Conservation (phyloP, 805 yeast genomes). For the Starmerella khaoyaiensis region DNA sequence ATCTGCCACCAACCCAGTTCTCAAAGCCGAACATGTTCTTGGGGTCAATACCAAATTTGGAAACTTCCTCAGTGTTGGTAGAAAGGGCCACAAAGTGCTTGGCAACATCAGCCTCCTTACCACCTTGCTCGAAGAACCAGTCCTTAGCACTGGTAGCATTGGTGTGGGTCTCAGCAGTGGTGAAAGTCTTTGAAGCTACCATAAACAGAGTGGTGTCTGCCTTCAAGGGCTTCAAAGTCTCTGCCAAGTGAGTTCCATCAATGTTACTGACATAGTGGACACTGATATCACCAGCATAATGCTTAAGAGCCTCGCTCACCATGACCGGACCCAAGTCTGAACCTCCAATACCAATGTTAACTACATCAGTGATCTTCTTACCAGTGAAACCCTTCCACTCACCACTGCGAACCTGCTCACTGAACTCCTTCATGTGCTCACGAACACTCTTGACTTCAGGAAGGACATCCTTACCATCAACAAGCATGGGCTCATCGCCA, state of each 20-base stretch:
- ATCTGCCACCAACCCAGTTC: slow-evolving; percentile 99
- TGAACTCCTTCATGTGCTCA: slow-evolving; percentile 92
- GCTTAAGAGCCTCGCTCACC: slow-evolving; percentile 97
- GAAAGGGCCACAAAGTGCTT: slow-evolving; percentile 96
- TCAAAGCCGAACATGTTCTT: slow-evolving; percentile 98
- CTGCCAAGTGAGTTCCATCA: slow-evolving; percentile 96
- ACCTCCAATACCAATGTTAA: slow-evolving; percentile 98
- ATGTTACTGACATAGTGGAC: slow-evolving; percentile 96
- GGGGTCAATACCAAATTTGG: slow-evolving; percentile 93
- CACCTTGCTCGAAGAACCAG: slow-evolving; percentile 76
- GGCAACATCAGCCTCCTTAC: slow-evolving; percentile 62
- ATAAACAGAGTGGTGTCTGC: slow-evolving; percentile 80
- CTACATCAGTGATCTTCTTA: slow-evolving; percentile 81
- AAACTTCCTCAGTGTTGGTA: slow-evolving; percentile 82
- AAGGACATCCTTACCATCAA: slow-evolving; percentile 80
- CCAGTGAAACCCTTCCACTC: slow-evolving; percentile 96
- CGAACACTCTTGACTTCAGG: slow-evolving; percentile 86
- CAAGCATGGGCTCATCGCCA: slow-evolving; percentile 67
- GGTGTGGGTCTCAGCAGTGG: slow-evolving; percentile 96
- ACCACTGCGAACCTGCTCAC: slow-evolving; percentile 81
- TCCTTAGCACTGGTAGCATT: slow-evolving; percentile 90
- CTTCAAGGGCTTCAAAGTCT: slow-evolving; percentile 60
- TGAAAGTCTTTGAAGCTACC: slow-evolving; percentile 94
- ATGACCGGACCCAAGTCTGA: slow-evolving; percentile 98
- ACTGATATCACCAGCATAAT: slow-evolving; percentile 56